phyloP scores from a whole-genome alignment of 2,329 filamentous ascomycete genomes.

The Phyllosticta citribraziliensis region DNA sequence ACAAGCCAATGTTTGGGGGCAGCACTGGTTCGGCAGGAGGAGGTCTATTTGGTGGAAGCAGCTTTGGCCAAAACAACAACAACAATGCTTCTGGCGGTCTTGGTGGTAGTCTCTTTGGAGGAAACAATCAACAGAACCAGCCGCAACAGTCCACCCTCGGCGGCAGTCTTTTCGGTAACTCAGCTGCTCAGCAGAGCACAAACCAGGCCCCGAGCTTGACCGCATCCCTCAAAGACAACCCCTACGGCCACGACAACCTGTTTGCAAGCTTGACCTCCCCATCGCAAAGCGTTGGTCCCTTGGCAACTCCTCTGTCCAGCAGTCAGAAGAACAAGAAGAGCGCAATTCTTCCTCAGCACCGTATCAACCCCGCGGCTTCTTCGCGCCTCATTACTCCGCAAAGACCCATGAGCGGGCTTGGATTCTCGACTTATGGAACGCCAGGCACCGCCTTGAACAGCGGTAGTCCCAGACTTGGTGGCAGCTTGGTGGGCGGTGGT shows the following conservation, averaged over 20 bases:
- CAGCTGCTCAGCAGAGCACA: conserved; percentile 42
- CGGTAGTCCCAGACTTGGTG: conserved; percentile 58
- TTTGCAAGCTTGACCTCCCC: conserved; percentile 64
- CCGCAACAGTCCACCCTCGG: conserved; percentile 28
- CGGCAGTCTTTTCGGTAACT: conserved; percentile 44
- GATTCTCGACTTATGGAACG: conserved; percentile 81
- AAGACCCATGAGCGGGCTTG: conserved; percentile 63
- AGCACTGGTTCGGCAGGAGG: conserved; percentile 23
- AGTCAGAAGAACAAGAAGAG: conserved; percentile 67
- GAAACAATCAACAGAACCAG: conserved; percentile 31
- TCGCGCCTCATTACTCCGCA: conserved; percentile 75
- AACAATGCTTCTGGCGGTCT: conserved; percentile 20
- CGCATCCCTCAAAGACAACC: conserved; percentile 73
- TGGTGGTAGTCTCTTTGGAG: conserved; percentile 33
- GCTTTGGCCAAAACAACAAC: conserved; percentile 31
- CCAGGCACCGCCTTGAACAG: conserved; percentile 63
- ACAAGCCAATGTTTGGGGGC: conserved; percentile 25
- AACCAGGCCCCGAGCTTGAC: conserved; percentile 51
- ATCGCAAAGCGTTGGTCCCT: conserved; percentile 67
- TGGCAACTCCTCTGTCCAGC: conserved; percentile 79
- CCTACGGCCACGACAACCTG: conserved; percentile 80
- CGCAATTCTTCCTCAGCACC: conserved; percentile 76
- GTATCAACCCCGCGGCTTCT: conserved; percentile 71
- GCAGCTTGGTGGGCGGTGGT: conserved; percentile 33
- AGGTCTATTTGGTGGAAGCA: conserved; percentile 37